Evolutionary conservation across 768 basidiomycete genomes (phyloP).

Genomic region (Podaxis sp.): DNA sequence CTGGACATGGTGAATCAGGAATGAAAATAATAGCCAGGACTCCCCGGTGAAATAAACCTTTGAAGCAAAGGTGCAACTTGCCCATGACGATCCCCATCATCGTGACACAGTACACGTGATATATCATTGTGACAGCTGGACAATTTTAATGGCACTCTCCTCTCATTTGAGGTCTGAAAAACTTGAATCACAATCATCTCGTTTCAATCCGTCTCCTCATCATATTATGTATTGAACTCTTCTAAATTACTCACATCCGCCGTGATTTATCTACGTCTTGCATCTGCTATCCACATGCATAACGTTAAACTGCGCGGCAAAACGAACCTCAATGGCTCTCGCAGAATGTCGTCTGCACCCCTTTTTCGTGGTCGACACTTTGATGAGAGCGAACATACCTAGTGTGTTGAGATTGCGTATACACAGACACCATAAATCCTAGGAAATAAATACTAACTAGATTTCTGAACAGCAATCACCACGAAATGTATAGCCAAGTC

Average conservation of each 20-base stretch:
- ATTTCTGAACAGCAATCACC: too few relatives aligned
- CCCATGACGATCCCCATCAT: not conserved
- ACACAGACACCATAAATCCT: not conserved
- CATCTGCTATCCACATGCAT: conserved; percentile 11
- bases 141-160: not conserved
- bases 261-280: conserved; percentile 18
- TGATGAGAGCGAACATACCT: conserved; percentile 9
- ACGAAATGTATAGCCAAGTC: too few relatives aligned
- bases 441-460: not conserved
- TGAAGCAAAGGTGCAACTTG: not conserved
- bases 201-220: not conserved
- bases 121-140: not conserved
- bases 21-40: not conserved
- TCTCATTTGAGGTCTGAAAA: not conserved
- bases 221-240: not conserved
- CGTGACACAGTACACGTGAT: not conserved
- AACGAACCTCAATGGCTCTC: conserved; percentile 3
- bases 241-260: not conserved
- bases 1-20: conserved; percentile 21
- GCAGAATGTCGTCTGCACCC: conserved; percentile 13
- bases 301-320: conserved; percentile 17
- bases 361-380: conserved; percentile 11
- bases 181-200: not conserved
- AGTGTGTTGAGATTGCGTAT: not conserved
- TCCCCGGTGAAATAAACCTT: not conserved